phyloP scores from a whole-genome alignment of 305 asterid species.

The Stenogyne calaminthoides region DNA sequence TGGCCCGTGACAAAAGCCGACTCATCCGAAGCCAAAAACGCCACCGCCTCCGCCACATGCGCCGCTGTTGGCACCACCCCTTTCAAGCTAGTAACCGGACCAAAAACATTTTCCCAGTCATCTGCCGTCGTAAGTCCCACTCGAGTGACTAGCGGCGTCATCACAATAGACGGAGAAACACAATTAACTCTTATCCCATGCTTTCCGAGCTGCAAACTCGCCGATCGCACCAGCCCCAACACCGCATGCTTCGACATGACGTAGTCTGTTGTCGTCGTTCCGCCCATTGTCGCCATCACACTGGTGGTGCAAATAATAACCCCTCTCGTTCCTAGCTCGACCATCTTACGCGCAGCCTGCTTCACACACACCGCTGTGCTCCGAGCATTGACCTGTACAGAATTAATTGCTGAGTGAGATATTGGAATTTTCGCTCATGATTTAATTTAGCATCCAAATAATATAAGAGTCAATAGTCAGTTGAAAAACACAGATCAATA shows the following conservation, averaged over 20 bases:
- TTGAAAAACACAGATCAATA: no score
- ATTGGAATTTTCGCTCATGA: no score
- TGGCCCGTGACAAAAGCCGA: constrained; percentile 46
- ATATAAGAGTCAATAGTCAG: no score
- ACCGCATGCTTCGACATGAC: constrained; percentile 53
- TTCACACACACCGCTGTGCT: constrained; percentile 44
- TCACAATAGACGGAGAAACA: constrained; percentile 41
- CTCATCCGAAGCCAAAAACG: constrained; percentile 47
- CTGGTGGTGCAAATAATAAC: constrained; percentile 47
- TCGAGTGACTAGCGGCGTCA: constrained; percentile 29
- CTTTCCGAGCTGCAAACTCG: constrained; percentile 39
- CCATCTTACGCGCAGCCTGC: constrained; percentile 47
- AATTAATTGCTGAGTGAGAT: no score
- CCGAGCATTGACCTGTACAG: constrained; percentile 26
- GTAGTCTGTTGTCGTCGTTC: constrained; percentile 32
- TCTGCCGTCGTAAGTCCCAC: neutral
- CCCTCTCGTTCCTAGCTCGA: constrained; percentile 40
- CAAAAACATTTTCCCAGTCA: neutral
- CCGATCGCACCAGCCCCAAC: constrained; percentile 44
- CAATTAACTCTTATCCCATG: constrained; percentile 52
- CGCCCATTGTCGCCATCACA: constrained; percentile 33
- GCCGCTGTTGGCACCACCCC: constrained; percentile 24
- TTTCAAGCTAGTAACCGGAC: constrained; percentile 42
- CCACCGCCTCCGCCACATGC: constrained; percentile 50
- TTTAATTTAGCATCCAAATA: no score